Evolutionary conservation across 1,284 basidiomycete genomes (phyloP), one percentile per base, ranked within the genome.

Genomic region (Pseudozyma sp.): DNA sequence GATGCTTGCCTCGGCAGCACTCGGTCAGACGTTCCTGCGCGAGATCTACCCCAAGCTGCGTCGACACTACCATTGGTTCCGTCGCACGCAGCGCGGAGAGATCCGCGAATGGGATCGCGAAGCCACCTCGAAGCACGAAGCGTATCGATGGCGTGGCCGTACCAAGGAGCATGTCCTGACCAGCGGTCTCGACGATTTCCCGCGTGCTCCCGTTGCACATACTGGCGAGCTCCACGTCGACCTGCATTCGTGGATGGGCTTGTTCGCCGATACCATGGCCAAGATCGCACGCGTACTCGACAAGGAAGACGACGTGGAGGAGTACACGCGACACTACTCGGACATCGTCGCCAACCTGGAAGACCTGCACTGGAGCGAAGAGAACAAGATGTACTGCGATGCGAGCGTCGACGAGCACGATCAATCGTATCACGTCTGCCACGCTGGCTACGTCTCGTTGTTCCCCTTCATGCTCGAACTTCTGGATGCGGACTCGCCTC

Each of bases 151-250:
- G 95, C 89, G 95, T 39, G 94, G 94, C n/a, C 88, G 94, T 39
- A 92, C 92, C 8, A 88, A 90, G 78, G 87, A 88, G 48, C 94
- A 97, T 85, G 92, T 97, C 30, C 86, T 97, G 56, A 96, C 95
- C 0, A 94, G 92, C 77, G 94, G 94, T 0, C 90, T 97, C 89
- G 94, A 97, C 83, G 94, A 97, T 85, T 97, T 94, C 84, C 94
- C 94, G 10, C 88, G 94, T 54, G 94, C 87, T 0, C 76, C 89
- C 10, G 89, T 90, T 34, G 91, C 95, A 8, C 93, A 95, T 80
- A 88, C 90, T 1, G 94, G 95, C 54, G 94, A 97, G 86, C 87
- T 97, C 56, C 94, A 97, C 84, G 85, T 97, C 51, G 94, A 97
- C 85, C 86, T 97, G 72, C 92, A 94, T 68, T 91, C 91, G 40